Evolutionary conservation across 495 filamentous ascomycete species (phyloP).

Genomic region (Pyrenula massariospora): DNA sequence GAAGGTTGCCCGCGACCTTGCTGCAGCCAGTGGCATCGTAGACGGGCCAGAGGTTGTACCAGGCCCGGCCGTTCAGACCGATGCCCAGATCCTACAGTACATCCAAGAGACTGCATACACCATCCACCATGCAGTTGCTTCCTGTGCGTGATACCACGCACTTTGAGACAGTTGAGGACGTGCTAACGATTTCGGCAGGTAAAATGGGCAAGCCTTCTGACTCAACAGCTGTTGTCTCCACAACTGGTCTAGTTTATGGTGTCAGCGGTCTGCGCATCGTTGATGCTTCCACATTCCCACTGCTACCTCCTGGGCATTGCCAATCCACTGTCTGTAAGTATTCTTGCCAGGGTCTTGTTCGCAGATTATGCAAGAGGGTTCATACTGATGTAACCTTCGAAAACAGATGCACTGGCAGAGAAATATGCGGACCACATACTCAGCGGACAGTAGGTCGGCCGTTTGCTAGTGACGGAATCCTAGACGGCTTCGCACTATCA

Average conservation of each 20-base stretch:
- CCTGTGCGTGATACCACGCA: neutral
- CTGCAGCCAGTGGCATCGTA: neutral
- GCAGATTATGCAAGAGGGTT: neutral
- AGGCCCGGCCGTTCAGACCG: constrained; percentile 25
- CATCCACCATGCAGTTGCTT: constrained; percentile 32
- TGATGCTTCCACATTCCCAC: constrained; percentile 45
- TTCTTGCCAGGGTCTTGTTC: neutral
- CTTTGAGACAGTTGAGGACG: constrained; percentile 17
- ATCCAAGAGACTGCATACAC: constrained; percentile 28
- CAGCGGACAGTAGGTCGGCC: neutral
- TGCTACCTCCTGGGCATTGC: constrained; percentile 45
- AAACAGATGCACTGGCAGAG: constrained; percentile 30
- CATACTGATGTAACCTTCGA: neutral
- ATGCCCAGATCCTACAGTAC: constrained; percentile 30
- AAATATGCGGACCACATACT: constrained; percentile 29
- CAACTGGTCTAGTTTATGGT: constrained; percentile 35
- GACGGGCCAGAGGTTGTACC: constrained; percentile 25
- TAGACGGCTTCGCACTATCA: neutral
- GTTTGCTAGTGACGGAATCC: neutral
- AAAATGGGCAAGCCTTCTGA: constrained; percentile 41
- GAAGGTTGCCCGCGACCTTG: constrained; percentile 32
- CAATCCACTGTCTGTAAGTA: constrained; percentile 30
- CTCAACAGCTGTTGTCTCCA: constrained; percentile 44
- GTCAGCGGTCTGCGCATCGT: constrained; percentile 42
- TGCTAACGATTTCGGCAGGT: constrained; percentile 20